Percentiles rank a stretch among this genome's conserved stretches.
phyloP scores from a whole-genome alignment of 805 yeast genomes.

The Schizosaccharomyces lindneri region DNA sequence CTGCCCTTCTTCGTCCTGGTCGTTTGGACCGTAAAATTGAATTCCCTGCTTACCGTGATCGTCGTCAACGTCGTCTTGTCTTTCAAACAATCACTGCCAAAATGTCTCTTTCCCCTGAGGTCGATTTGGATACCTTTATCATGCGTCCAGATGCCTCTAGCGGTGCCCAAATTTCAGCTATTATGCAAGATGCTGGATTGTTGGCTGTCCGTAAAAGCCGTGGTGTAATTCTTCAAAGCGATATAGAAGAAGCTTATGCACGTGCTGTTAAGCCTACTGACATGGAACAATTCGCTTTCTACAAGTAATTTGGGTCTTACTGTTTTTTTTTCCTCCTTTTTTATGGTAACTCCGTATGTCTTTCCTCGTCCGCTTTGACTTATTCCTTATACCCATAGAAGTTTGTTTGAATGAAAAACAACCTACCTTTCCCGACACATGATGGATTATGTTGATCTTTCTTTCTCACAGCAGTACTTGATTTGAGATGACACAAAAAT shows the following conservation, averaged over 20 bases:
- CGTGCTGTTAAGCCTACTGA: slow-evolving; percentile 93
- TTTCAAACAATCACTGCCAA: slow-evolving; percentile 88
- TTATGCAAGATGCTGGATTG: slow-evolving; percentile 98
- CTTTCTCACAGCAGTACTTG: no score
- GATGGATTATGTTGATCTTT: no score
- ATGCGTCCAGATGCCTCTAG: slow-evolving; percentile 89
- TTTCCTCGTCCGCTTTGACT: no score
- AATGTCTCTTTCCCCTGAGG: slow-evolving; percentile 96
- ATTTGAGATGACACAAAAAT: no score
- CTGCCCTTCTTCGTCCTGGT: slow-evolving; percentile 94
- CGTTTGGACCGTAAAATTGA: slow-evolving; percentile 95
- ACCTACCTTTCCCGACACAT: no score
- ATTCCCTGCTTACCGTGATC: slow-evolving; percentile 83
- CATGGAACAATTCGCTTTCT: slow-evolving; percentile 92
- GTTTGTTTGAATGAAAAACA: no score
- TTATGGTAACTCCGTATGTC: no score
- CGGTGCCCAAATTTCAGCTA: slow-evolving; percentile 91
- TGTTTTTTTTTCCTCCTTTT: background rate
- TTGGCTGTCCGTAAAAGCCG: slow-evolving; percentile 96
- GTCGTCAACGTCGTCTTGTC: slow-evolving; percentile 92
- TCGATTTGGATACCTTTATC: slow-evolving; percentile 79
- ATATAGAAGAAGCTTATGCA: slow-evolving; percentile 92
- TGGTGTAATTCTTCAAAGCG: slow-evolving; percentile 85
- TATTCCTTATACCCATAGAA: no score
- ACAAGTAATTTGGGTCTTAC: slow-evolving; percentile 29